Evolutionary conservation across 2,329 filamentous ascomycete genomes (phyloP), one percentile per base, ranked within the genome.

Genomic region (Diatrype stigma): DNA sequence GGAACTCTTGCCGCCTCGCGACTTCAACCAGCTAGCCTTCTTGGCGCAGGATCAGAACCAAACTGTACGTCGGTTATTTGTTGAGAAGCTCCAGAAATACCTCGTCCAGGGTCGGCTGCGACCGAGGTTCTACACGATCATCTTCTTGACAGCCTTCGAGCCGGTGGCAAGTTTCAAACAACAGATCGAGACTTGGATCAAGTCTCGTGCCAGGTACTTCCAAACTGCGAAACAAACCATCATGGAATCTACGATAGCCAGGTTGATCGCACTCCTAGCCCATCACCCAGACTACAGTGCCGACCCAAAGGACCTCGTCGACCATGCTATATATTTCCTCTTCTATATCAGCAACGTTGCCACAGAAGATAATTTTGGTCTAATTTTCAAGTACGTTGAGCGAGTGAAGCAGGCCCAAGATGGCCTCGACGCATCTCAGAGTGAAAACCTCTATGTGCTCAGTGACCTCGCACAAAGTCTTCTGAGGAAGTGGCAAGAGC

Each of bases 101-200:
- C 81, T 97, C 4, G 87, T 88, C 10, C 82, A 87, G 48, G 81
- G 80, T 50, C 84, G 79, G 58, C 77, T 96, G 2, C 79, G 83
- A 1, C 74, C 79, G 12, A 85, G 93, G 10, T 99, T 95, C 77
- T 94, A 96, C 68, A 88, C 90, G 0, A 86, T 96, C 38, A 78
- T 96, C 6, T 97, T 96, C 73, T 74, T 97, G 42, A 87, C 91
- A 30, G 93, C 94, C 1, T 96, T 94, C 66, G 94, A 99, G 70
- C 94, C 93, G 0, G 80, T 84, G 35, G 66, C 73, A n/a, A 80
- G 82, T 16, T 81, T 96, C 65, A 89, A 86, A 66, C 83, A 82
- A 46, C 83, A 86, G 40, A 86, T 90, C 3, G 82, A 89, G 55
- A 96, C 90, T 0, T 99, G 94, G 92, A 83, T 97, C 47, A 86